A percentile compares a stretch with the other conserved stretches of the same genome.
phyloP scores from a whole-genome alignment of 768 basidiomycete genomes.

The Cyclocybe cylindracea region DNA sequence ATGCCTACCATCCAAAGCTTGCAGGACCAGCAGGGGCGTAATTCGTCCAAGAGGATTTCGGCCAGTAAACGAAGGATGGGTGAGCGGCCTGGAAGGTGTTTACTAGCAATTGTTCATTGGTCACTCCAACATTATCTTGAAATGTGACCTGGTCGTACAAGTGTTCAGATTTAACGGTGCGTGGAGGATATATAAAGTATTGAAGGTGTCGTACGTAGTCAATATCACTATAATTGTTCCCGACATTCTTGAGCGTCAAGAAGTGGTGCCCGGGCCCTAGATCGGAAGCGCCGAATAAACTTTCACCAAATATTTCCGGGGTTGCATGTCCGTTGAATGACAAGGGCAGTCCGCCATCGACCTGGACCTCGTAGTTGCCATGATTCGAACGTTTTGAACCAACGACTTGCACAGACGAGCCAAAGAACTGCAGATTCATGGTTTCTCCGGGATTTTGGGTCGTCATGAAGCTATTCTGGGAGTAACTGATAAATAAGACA shows the following conservation, averaged over 20 bases:
- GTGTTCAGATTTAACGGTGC: no score
- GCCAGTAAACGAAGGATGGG: background rate
- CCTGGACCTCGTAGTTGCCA: background rate
- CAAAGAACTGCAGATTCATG: background rate
- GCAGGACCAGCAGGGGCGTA: background rate
- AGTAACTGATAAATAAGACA: no score
- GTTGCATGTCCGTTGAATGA: no score
- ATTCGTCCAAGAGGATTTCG: background rate
- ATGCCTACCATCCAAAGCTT: background rate
- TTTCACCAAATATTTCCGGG: no score
- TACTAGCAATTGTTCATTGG: background rate
- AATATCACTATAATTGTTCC: background rate
- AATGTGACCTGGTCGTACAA: background rate
- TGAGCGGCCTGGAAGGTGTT: background rate
- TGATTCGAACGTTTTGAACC: background rate
- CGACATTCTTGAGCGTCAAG: background rate
- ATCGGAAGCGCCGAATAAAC: background rate
- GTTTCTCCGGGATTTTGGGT: background rate
- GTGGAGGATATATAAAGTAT: no score
- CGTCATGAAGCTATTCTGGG: background rate
- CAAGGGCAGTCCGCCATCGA: background rate
- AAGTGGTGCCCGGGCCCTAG: no score
- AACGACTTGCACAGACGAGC: background rate
- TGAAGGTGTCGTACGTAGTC: background rate
- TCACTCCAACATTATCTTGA: background rate